These are phyloP conservation scores for Gracilaria vermiculophylla DNA, from an alignment of 23 red algal genomes.

Conservation along the genomic window DNA sequence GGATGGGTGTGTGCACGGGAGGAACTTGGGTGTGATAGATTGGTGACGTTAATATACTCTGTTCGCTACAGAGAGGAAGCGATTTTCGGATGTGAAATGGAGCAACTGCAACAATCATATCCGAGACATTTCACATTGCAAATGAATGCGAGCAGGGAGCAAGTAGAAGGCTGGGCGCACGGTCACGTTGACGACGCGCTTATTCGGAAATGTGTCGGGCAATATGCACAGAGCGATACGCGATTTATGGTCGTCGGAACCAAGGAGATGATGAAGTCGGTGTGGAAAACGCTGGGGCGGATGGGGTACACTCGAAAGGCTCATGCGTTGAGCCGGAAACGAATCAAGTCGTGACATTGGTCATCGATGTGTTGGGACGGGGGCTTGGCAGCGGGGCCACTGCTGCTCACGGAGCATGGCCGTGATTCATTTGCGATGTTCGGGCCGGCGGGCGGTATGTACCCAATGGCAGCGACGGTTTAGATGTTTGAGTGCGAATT, in stretches of 20 bases:
- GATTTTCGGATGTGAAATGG: conserved; percentile 7
- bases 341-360: background rate
- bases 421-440: background rate
- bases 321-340: conserved; percentile 19
- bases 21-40: background rate
- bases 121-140: background rate
- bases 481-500: too few species aligned
- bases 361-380: background rate
- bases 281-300: background rate
- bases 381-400: too few species aligned
- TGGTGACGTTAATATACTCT: conserved; percentile 19
- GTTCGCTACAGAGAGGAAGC: conserved; percentile 14
- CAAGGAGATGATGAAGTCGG: conserved; percentile 34
- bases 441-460: too few species aligned
- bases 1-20: background rate
- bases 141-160: conserved; percentile 31
- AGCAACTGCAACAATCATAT: background rate
- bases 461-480: too few species aligned
- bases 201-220: background rate
- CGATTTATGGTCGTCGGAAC: conserved; percentile 34
- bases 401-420: too few species aligned
- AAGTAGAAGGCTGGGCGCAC: conserved; percentile 2
- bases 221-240: background rate
- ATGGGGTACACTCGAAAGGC: background rate
- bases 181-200: background rate